A percentile compares a stretch with the other conserved stretches of the same genome.
These are phyloP conservation scores for Phenoliferia sp. DNA, from an alignment of 1,284 basidiomycete species.

Conservation along the genomic window DNA sequence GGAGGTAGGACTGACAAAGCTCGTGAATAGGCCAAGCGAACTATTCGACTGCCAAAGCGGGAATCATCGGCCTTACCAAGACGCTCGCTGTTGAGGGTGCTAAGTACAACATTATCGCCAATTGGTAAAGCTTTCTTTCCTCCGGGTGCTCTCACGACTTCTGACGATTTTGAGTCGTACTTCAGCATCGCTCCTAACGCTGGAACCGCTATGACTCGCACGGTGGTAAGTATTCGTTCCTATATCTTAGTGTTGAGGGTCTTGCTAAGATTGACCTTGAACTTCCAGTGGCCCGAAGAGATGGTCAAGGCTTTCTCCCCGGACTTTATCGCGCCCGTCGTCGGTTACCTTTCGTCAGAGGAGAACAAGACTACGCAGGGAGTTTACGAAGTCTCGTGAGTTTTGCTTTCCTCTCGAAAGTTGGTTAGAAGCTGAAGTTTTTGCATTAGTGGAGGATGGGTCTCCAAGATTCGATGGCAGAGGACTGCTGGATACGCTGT, in stretches of 20 bases:
- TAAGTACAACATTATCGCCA: conserved; percentile 85
- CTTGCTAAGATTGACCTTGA: background rate
- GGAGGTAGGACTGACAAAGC: background rate
- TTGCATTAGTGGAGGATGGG: conserved; percentile 92
- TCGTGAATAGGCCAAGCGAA: conserved; percentile 52
- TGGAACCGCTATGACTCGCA: conserved; percentile 65
- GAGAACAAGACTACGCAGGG: conserved; percentile 70
- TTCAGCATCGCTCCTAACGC: conserved; percentile 31
- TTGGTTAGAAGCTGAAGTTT: no score
- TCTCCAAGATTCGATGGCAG: conserved; percentile 89
- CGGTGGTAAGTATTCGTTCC: conserved; percentile 51
- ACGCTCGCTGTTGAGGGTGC: conserved; percentile 87
- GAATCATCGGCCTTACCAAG: conserved; percentile 82
- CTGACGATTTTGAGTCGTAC: conserved; percentile 36
- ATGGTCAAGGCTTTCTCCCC: conserved; percentile 96
- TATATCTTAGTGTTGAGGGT: background rate
- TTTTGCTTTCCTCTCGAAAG: no score
- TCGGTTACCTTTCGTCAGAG: conserved; percentile 84
- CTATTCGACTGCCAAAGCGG: conserved; percentile 90
- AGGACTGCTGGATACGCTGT: conserved; percentile 64
- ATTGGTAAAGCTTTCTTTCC: conserved; percentile 42
- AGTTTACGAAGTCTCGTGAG: conserved; percentile 85
- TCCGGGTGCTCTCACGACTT: conserved; percentile 48
- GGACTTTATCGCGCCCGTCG: conserved; percentile 83
- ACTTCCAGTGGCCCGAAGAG: conserved; percentile 68